Conservation (phyloP, 805 yeast species). For the Saccharomyces paradoxus region DNA sequence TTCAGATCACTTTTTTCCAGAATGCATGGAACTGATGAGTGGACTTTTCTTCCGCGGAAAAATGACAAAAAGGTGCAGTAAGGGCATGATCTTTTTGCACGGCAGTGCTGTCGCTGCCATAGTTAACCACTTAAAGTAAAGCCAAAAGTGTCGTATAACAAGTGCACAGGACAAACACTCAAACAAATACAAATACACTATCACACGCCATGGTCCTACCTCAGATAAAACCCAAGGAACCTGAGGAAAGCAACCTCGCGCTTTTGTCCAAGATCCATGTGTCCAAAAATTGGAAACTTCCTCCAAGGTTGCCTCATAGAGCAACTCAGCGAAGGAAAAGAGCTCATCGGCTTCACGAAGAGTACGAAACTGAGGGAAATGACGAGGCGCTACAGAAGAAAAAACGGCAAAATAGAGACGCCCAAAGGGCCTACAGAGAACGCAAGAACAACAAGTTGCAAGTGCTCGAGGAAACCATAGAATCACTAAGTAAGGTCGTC, state of each 20-base stretch:
- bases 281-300: slow-evolving; percentile 20
- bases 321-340: not conserved
- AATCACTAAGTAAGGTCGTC: slow-evolving; percentile 36
- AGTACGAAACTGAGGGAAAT: not conserved
- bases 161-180: not conserved
- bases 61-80: not conserved
- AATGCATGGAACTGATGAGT: not conserved
- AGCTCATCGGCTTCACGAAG: not conserved
- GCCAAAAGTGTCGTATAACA: not conserved
- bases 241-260: slow-evolving; percentile 44
- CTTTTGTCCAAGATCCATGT: slow-evolving; percentile 8
- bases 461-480: slow-evolving; percentile 52
- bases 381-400: slow-evolving; percentile 73
- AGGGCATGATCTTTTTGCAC: not conserved
- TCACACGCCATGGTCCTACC: not conserved
- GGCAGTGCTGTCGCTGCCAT: not conserved
- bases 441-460: slow-evolving; percentile 75
- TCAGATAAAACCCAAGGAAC: slow-evolving; percentile 17
- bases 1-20: not conserved
- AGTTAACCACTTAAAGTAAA: not conserved
- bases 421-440: slow-evolving; percentile 85
- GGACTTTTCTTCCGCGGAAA: not conserved
- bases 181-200: not conserved
- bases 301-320: slow-evolving; percentile 41
- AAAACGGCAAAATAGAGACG: slow-evolving; percentile 90